Base-by-base conservation (phyloP, 2,329 filamentous ascomycete species). In the Cladosporium halotolerans region DNA sequence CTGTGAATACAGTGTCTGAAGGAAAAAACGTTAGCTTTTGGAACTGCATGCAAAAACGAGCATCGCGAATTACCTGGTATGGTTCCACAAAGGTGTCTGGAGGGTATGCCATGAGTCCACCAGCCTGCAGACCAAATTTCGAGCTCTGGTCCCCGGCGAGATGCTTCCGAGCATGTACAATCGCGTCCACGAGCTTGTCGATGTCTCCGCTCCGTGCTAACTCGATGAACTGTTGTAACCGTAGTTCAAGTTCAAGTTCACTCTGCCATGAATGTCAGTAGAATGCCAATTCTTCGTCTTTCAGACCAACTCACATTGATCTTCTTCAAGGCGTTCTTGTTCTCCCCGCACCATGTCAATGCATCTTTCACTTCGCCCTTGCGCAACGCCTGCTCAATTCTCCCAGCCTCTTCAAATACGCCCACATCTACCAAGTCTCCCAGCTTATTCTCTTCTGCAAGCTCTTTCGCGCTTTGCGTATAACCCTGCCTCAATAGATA, bases 181-280 rank as follows among this genome's bases (percentile, higher is more conserved):
- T 86, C 10, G 91, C 90, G 58, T 96, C 90, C 45, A 83, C 72
- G 42, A 87, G 76, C 65, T 86, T 89, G 6, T 73, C 67, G 19
- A 79, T 75, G 4, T 84, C 77, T 51, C 80, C 80, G 38, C 78
- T 82, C 55, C 92, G 79, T 55, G 95, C 83, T 56, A 97, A 78
- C 71, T 97, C 93, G 62, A 97, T 91, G 68, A 91, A 97, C 68
- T 97, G 91, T 70, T 99, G 93, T 63, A 95, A 79, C 10, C 93
- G 85, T 41, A 99, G 80, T 77, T 95, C 89, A 66, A 96, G 95
- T 70, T 99, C 93, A 13, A 99, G 79, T 60, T 86, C 88, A 64
- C 85, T 89, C 79, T 89, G 62, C 10, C 3, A 19, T 39, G 36
- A 16, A 16, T 11, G 46, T 59, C 54, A 53, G 55, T 58, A 50